phyloP scores from a whole-genome alignment of 2,329 filamentous ascomycete species.

The Penicillium sp. region DNA sequence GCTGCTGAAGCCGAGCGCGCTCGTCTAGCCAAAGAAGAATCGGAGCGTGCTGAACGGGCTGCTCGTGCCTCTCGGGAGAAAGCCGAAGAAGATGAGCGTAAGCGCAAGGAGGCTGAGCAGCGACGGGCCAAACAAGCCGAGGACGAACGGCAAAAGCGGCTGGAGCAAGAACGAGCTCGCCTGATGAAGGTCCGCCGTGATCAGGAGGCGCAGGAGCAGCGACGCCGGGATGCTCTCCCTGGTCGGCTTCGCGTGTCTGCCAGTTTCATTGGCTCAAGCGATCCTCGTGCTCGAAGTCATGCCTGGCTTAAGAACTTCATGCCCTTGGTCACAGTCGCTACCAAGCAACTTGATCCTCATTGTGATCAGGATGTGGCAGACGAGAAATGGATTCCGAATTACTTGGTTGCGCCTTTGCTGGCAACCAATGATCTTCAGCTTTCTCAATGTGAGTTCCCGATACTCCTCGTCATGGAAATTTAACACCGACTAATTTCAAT shows the following conservation, averaged over 20 bases:
- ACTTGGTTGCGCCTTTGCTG: slow-evolving; percentile 45
- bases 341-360: slow-evolving; percentile 39
- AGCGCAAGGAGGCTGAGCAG: slow-evolving; percentile 41
- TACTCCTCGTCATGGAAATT: not conserved
- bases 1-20: slow-evolving; percentile 28
- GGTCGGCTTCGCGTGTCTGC: slow-evolving; percentile 42
- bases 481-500: slow-evolving; percentile 6
- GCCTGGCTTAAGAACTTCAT: slow-evolving; percentile 44
- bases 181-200: slow-evolving; percentile 42
- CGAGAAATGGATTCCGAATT: slow-evolving; percentile 47
- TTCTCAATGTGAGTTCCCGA: slow-evolving; percentile 37
- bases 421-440: slow-evolving; percentile 47
- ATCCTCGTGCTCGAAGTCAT: slow-evolving; percentile 39
- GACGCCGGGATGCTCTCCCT: slow-evolving; percentile 44
- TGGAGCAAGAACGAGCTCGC: slow-evolving; percentile 41
- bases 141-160: slow-evolving; percentile 41
- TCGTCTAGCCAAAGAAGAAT: slow-evolving; percentile 32
- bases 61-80: slow-evolving; percentile 37
- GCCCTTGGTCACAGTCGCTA: slow-evolving; percentile 43
- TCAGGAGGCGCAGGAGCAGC: slow-evolving; percentile 43
- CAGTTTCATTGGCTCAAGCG: slow-evolving; percentile 41
- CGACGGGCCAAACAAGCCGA: slow-evolving; percentile 42
- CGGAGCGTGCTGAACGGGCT: slow-evolving; percentile 32
- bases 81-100: slow-evolving; percentile 41
- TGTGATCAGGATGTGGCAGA: slow-evolving; percentile 35